Conservation (phyloP, 2,329 filamentous ascomycete genomes). For the Sarocladium brachiariae region DNA sequence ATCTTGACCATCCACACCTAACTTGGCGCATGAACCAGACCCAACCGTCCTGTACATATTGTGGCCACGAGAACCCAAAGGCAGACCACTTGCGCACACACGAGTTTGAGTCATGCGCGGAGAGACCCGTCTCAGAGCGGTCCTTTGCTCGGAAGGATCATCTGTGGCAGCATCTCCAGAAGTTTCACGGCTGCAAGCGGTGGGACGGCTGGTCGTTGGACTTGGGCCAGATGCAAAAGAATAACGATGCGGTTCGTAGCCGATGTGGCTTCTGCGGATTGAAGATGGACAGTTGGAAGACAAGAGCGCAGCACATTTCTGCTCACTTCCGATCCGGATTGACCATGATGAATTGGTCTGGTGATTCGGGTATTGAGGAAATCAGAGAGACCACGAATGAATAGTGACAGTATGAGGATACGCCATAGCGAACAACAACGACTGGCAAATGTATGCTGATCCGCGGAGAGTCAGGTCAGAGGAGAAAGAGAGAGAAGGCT, state of each 20-base stretch:
- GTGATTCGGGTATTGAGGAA: neutral
- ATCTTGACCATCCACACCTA: conserved; percentile 29
- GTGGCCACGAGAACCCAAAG: conserved; percentile 25
- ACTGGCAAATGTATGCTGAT: too few species aligned
- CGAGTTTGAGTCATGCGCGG: conserved; percentile 41
- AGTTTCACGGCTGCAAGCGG: conserved; percentile 37
- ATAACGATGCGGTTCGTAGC: conserved; percentile 21
- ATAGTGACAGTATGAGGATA: neutral
- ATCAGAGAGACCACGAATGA: neutral
- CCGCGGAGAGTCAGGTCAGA: too few species aligned
- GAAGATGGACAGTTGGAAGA: conserved; percentile 20
- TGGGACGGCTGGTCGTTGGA: conserved; percentile 42
- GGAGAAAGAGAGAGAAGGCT: too few species aligned
- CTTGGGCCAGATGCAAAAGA: conserved; percentile 24
- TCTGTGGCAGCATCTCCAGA: conserved; percentile 33
- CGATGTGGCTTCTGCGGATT: conserved; percentile 24
- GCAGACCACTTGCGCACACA: conserved; percentile 31
- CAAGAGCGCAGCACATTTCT: conserved; percentile 22
- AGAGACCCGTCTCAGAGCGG: conserved; percentile 35
- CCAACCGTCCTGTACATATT: conserved; percentile 33
- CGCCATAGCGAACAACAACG: too few species aligned
- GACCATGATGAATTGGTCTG: conserved; percentile 18
- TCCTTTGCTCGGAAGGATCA: conserved; percentile 36
- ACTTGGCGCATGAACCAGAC: conserved; percentile 42
- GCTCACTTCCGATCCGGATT: conserved; percentile 22